phyloP scores from a whole-genome alignment of 1,284 basidiomycete genomes.

The Melampsora occidentalis region DNA sequence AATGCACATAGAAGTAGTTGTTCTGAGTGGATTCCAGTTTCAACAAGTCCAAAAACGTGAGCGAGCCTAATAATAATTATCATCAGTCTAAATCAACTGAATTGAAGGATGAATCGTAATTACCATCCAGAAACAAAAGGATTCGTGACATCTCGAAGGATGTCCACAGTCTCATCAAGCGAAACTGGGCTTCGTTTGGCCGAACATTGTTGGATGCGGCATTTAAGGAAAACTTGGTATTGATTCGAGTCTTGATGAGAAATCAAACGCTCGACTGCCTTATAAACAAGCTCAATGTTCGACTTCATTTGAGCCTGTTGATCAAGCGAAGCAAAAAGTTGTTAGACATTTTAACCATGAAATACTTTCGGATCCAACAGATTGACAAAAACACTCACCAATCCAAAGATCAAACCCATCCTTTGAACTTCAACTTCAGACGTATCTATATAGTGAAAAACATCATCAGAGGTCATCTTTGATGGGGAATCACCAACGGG shows the following conservation, averaged over 20 bases:
- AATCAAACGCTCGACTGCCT: slow-evolving; percentile 13
- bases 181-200: slow-evolving; percentile 2
- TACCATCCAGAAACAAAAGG: slow-evolving; percentile 38
- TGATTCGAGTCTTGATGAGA: slow-evolving; percentile 21
- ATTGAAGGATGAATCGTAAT: neutral
- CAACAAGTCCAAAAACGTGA: slow-evolving; percentile 37
- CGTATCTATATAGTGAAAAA: slow-evolving; percentile 12
- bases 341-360: neutral
- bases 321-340: neutral
- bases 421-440: slow-evolving; percentile 27
- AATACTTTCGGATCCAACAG: neutral
- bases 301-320: slow-evolving; percentile 21
- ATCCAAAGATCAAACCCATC: slow-evolving; percentile 6
- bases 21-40: slow-evolving; percentile 37
- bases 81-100: too few relatives aligned
- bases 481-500: too few relatives aligned
- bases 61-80: slow-evolving; percentile 8
- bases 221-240: slow-evolving; percentile 11
- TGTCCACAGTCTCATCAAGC: slow-evolving; percentile 28
- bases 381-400: neutral
- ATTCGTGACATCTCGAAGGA: slow-evolving; percentile 29
- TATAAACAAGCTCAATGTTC: slow-evolving; percentile 15
- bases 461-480: too few relatives aligned
- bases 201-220: slow-evolving; percentile 27
- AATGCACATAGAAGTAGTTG: slow-evolving; percentile 32